Evolutionary conservation across 306 rosid genomes (phyloP).

Genomic region (Herpetospermum pedunculosum): DNA sequence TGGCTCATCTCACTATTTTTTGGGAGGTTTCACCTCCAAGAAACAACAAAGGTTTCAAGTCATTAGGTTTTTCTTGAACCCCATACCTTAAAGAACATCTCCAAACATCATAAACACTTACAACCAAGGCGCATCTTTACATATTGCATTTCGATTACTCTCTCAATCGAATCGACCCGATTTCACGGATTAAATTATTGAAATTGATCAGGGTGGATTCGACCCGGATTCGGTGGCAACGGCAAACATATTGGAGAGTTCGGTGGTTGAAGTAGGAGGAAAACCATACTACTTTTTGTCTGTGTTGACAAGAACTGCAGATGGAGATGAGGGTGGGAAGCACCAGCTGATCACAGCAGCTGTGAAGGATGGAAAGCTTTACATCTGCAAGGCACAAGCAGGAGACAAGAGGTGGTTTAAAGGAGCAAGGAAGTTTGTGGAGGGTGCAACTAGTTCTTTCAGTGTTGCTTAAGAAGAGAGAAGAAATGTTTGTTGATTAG

Average conservation of each 20-base stretch:
- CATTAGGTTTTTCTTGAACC: too few species aligned
- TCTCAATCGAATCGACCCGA: background rate
- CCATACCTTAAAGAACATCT: background rate
- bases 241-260: conserved; percentile 64
- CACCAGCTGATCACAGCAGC: conserved; percentile 79
- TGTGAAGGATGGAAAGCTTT: conserved; percentile 77
- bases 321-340: conserved; percentile 97
- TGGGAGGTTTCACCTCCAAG: too few species aligned
- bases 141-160: background rate
- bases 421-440: conserved; percentile 86
- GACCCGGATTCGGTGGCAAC: conserved; percentile 69
- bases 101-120: background rate
- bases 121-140: background rate
- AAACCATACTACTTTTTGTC: conserved; percentile 51
- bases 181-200: background rate
- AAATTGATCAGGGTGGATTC: conserved; percentile 67
- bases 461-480: conserved; percentile 55
- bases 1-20: too few species aligned
- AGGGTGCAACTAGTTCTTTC: conserved; percentile 64
- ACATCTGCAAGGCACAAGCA: conserved; percentile 92
- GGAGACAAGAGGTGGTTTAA: conserved; percentile 99
- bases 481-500: background rate
- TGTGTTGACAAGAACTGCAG: conserved; percentile 94
- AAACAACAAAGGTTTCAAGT: too few species aligned
- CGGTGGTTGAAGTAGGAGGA: conserved; percentile 28